Conservation (phyloP, 2,329 filamentous ascomycete species). For the Fusarium humuli region DNA sequence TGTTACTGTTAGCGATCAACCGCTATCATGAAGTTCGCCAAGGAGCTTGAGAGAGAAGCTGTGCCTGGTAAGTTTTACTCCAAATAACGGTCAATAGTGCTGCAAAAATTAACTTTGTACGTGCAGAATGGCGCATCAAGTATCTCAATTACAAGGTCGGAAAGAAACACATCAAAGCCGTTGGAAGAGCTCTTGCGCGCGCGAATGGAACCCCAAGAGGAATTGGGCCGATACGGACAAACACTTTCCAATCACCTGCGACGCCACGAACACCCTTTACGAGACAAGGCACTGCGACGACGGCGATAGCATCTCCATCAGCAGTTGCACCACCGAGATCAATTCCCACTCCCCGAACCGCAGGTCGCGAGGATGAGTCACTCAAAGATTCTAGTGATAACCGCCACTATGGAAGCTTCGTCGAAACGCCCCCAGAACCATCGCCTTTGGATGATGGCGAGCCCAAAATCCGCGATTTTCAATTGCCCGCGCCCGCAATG, state of each 20-base stretch:
- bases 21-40: slow-evolving; percentile 71
- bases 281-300: slow-evolving; percentile 13
- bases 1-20: slow-evolving; percentile 10
- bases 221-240: slow-evolving; percentile 49
- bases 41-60: slow-evolving; percentile 86
- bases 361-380: slow-evolving; percentile 54
- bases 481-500: slow-evolving; percentile 67
- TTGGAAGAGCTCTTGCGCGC: slow-evolving; percentile 77
- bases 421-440: slow-evolving; percentile 54
- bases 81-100: slow-evolving; percentile 4
- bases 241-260: slow-evolving; percentile 44
- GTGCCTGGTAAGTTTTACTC: slow-evolving; percentile 73
- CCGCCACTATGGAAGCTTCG: slow-evolving; percentile 66
- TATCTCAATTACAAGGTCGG: slow-evolving; percentile 96
- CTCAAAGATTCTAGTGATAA: slow-evolving; percentile 55
- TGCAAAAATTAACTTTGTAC: slow-evolving; percentile 15
- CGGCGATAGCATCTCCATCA: slow-evolving; percentile 23
- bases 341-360: slow-evolving; percentile 34
- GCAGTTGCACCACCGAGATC: slow-evolving; percentile 27
- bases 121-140: slow-evolving; percentile 86
- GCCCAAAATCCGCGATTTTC: slow-evolving; percentile 55
- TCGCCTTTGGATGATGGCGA: slow-evolving; percentile 43
- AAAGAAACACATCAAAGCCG: slow-evolving; percentile 92
- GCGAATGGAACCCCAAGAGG: slow-evolving; percentile 64
- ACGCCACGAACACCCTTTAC: slow-evolving; percentile 35